phyloP scores from a whole-genome alignment of 2,329 filamentous ascomycete species.

The Alternaria arborescens region DNA sequence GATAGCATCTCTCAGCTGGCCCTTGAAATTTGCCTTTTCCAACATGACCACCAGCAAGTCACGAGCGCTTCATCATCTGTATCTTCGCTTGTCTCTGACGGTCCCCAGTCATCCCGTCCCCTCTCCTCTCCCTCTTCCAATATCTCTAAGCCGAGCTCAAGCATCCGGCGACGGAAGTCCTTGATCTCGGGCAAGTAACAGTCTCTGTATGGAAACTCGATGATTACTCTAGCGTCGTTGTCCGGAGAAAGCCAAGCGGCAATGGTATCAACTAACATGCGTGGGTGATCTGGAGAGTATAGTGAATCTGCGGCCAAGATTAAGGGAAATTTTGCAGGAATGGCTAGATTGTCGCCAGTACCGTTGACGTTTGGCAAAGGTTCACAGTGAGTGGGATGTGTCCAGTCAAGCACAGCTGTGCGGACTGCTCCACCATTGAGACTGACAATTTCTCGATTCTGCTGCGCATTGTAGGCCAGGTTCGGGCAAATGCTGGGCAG shows the following conservation, averaged over 20 bases:
- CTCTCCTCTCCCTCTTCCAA: conserved; percentile 69
- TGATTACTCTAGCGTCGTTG: conserved; percentile 69
- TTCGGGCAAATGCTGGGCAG: conserved; percentile 85
- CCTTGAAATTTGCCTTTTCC: conserved; percentile 49
- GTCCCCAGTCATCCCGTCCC: conserved; percentile 78
- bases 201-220: conserved; percentile 84
- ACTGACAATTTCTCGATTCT: conserved; percentile 68
- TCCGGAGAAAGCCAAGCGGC: conserved; percentile 69
- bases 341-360: conserved; percentile 13
- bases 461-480: conserved; percentile 73
- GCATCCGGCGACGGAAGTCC: conserved; percentile 70
- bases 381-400: conserved; percentile 62
- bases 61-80: conserved; percentile 60
- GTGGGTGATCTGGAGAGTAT: conserved; percentile 85
- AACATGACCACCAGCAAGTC: conserved; percentile 75
- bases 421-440: conserved; percentile 65
- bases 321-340: conserved; percentile 57
- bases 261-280: conserved; percentile 75
- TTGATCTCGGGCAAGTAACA: conserved; percentile 70
- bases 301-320: conserved; percentile 87
- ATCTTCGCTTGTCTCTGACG: conserved; percentile 55
- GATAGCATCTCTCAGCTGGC: conserved; percentile 22
- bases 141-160: conserved; percentile 59
- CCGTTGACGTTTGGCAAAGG: conserved; percentile 19
- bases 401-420: conserved; percentile 78